phyloP scores from a whole-genome alignment of 2,329 filamentous ascomycete species.

The Cladosporium sp. region DNA sequence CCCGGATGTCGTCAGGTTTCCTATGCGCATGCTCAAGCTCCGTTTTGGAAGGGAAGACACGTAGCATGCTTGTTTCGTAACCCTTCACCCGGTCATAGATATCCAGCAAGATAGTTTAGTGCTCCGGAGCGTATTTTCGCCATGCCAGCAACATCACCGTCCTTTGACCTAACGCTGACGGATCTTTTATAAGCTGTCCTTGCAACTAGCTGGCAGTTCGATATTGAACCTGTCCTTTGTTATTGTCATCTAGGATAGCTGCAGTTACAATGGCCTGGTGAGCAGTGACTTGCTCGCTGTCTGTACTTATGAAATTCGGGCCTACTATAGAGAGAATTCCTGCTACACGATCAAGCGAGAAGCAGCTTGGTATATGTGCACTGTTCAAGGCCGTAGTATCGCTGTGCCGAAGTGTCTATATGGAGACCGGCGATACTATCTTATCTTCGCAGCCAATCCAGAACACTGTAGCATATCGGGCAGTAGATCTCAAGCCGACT shows the following conservation, averaged over 20 bases:
- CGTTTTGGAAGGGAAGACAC: neutral
- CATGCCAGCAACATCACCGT: neutral
- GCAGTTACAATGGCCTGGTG: neutral
- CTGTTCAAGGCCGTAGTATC: neutral
- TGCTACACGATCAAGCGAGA: neutral
- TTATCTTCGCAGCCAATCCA: constrained; percentile 8
- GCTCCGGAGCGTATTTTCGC: neutral
- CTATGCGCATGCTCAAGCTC: neutral
- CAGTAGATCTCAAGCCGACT: neutral
- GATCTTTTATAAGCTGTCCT: neutral
- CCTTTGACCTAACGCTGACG: neutral
- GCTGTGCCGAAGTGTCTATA: neutral
- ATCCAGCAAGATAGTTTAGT: neutral
- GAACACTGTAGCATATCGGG: neutral
- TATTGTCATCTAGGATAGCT: neutral
- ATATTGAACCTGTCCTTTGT: neutral
- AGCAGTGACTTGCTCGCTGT: neutral
- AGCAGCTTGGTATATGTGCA: constrained; percentile 3
- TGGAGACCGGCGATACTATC: neutral
- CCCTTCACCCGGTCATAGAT: neutral
- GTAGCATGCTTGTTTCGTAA: neutral
- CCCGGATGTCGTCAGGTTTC: neutral
- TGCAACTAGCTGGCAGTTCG: neutral
- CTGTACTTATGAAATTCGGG: neutral
- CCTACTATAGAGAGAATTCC: neutral